phyloP scores from a whole-genome alignment of 306 rosid species.

The Cicer pinnatifidum region DNA sequence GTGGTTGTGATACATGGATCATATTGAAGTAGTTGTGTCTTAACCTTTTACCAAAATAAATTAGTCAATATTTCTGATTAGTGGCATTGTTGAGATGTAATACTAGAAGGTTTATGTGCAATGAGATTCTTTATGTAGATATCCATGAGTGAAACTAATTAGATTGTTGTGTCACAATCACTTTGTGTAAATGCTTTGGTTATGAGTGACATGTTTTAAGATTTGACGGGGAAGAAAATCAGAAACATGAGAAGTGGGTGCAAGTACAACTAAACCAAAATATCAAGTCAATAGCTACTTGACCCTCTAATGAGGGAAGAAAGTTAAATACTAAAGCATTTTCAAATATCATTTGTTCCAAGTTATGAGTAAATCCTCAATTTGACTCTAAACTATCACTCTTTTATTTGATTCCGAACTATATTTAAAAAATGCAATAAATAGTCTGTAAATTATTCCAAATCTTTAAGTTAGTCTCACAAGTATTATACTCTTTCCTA shows the following conservation, averaged over 20 bases:
- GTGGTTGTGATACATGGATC: conserved; percentile 52
- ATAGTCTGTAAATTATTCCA: too few relatives aligned
- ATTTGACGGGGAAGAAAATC: conserved; percentile 7
- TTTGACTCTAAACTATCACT: too few relatives aligned
- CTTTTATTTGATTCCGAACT: too few relatives aligned
- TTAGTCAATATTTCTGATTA: not conserved
- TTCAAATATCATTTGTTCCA: not conserved
- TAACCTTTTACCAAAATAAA: not conserved
- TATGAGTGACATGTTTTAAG: not conserved
- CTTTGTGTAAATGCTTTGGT: conserved; percentile 30
- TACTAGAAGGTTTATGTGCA: not conserved
- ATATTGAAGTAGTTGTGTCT: conserved; percentile 58
- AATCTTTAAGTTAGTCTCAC: too few relatives aligned
- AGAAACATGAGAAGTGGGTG: conserved; percentile 40
- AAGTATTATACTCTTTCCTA: too few relatives aligned
- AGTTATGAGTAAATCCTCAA: too few relatives aligned
- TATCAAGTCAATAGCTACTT: conserved; percentile 3
- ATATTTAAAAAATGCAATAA: too few relatives aligned
- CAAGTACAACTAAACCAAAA: conserved; percentile 58
- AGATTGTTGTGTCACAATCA: conserved; percentile 2
- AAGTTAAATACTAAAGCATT: not conserved
- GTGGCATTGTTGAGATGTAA: conserved; percentile 20
- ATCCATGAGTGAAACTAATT: conserved; percentile 1
- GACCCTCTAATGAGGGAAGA: conserved; percentile 4
- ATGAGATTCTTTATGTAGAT: not conserved